Conservation (phyloP, 78 protist genomes). For the Mantamonas sphyraenae region DNA sequence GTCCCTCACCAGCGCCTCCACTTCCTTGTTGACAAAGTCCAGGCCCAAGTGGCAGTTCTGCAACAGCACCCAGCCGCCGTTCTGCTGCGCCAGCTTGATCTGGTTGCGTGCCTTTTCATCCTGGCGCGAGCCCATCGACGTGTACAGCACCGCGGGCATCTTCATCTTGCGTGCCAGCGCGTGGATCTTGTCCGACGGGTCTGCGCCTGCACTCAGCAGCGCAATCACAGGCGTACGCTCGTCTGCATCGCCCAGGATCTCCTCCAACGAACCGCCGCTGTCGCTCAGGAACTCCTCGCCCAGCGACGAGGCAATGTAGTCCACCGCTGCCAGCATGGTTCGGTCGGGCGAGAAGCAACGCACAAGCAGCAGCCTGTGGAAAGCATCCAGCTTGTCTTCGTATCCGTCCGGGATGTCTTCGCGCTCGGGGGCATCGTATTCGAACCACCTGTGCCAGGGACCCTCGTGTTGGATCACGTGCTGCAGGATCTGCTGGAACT, state of each 20-base stretch:
- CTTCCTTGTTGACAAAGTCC: conserved; percentile 37
- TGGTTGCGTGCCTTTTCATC: conserved; percentile 56
- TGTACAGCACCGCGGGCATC: not conserved
- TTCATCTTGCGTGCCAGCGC: conserved; percentile 42
- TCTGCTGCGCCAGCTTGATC: not conserved
- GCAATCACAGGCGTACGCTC: conserved; percentile 51
- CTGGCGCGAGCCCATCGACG: conserved; percentile 91
- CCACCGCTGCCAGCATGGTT: conserved; percentile 33
- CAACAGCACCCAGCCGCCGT: conserved; percentile 79
- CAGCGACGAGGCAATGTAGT: conserved; percentile 28
- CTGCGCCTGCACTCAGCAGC: conserved; percentile 76
- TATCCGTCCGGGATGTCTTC: conserved; percentile 43
- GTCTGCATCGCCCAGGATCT: not conserved
- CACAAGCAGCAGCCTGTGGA: conserved; percentile 64
- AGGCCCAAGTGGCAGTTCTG: conserved; percentile 84
- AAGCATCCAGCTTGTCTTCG: conserved; percentile 25
- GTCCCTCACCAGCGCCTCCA: not conserved
- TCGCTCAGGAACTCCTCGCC: conserved; percentile 40
- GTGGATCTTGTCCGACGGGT: conserved; percentile 59
- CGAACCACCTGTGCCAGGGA: conserved; percentile 65
- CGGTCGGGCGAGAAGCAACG: conserved; percentile 67
- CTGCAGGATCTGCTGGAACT: conserved; percentile 40
- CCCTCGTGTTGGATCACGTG: conserved; percentile 19
- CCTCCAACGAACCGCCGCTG: conserved; percentile 19
- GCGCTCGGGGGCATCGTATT: conserved; percentile 59